Percentiles rank a stretch among this genome's conserved stretches.
phyloP scores from a whole-genome alignment of 371 early-diverging fungal species.

The Mortierella sp. region DNA sequence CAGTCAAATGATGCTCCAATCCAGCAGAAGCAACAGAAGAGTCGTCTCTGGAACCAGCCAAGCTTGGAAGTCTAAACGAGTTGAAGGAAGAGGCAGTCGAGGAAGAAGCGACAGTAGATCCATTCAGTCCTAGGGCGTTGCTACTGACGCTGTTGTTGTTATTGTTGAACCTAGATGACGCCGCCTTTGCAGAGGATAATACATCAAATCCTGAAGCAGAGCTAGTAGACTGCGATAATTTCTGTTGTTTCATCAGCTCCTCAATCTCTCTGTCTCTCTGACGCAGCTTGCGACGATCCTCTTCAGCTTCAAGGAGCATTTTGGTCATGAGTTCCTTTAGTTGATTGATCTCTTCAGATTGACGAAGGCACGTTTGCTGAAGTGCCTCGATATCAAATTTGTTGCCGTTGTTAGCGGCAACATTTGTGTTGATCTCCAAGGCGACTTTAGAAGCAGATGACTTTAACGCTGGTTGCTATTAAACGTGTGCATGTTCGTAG shows the following conservation, averaged over 20 bases:
- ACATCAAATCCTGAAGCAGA: constrained; percentile 16
- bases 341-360: constrained; percentile 39
- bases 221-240: constrained; percentile 2
- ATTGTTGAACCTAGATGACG: neutral
- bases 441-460: neutral
- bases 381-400: constrained; percentile 18
- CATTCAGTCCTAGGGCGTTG: neutral
- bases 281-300: constrained; percentile 38
- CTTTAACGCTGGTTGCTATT: neutral
- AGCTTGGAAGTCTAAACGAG: constrained; percentile 3
- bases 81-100: constrained; percentile 22
- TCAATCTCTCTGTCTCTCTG: constrained; percentile 49
- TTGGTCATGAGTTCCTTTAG: constrained; percentile 44
- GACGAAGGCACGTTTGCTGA: constrained; percentile 39
- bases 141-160: neutral
- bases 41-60: constrained; percentile 5
- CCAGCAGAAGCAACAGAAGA: constrained; percentile 5
- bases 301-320: constrained; percentile 35
- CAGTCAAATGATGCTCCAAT: neutral
- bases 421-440: neutral
- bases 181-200: neutral
- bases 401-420: neutral
- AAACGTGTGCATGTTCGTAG: too few species aligned
- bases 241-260: constrained; percentile 33
- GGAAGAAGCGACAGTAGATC: constrained; percentile 10